Percentiles rank a stretch among this genome's conserved stretches.
phyloP scores from a whole-genome alignment of 2,329 filamentous ascomycete genomes.

The Aspergillus pseudoterreus region DNA sequence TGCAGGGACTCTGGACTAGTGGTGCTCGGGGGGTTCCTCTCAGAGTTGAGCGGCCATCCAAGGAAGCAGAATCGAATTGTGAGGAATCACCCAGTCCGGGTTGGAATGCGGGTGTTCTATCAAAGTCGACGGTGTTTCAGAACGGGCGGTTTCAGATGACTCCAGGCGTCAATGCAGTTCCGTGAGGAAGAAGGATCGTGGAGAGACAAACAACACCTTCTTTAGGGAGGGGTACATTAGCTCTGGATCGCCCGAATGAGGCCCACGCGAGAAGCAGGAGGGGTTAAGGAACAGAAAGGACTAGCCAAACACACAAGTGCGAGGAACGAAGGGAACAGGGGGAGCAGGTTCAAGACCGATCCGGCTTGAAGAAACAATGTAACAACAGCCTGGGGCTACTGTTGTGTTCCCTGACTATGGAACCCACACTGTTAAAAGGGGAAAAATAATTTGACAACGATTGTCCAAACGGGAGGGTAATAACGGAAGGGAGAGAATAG shows the following conservation, averaged over 20 bases:
- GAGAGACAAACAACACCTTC: constrained; percentile 8
- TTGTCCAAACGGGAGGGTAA: not conserved
- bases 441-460: not conserved
- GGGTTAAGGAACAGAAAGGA: constrained; percentile 5
- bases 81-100: constrained; percentile 17
- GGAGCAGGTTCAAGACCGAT: constrained; percentile 8
- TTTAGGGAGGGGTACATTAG: constrained; percentile 13
- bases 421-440: constrained; percentile 6
- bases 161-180: constrained; percentile 18
- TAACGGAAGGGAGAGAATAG: not conserved
- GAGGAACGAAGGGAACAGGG: constrained; percentile 13
- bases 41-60: constrained; percentile 1
- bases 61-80: not conserved
- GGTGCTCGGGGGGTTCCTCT: constrained; percentile 10
- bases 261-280: constrained; percentile 12
- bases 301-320: constrained; percentile 14
- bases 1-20: constrained; percentile 28
- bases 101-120: constrained; percentile 16
- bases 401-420: constrained; percentile 18
- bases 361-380: constrained; percentile 16
- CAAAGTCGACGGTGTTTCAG: constrained; percentile 22
- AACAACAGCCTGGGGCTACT: constrained; percentile 21
- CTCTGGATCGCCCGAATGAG: constrained; percentile 11
- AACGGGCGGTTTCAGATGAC: constrained; percentile 22
- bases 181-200: constrained; percentile 11